Evolutionary conservation across 2,329 filamentous ascomycete species (phyloP).

Genomic region (Claviceps paspali): DNA sequence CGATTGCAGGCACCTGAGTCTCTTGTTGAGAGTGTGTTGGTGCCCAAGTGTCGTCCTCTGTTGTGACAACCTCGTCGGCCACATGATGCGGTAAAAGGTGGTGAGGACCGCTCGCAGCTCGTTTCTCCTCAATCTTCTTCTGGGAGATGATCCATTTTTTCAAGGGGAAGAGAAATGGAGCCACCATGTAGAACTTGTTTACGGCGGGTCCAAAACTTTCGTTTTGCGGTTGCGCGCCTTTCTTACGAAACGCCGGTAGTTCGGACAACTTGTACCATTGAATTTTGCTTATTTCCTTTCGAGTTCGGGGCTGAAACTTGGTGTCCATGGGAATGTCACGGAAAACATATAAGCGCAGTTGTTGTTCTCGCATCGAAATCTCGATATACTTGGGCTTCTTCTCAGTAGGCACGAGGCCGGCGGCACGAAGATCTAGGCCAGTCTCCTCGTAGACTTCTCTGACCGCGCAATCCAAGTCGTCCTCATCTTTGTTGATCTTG

Average conservation of each 20-base stretch:
- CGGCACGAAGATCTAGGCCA: slow-evolving; percentile 63
- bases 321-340: slow-evolving; percentile 77
- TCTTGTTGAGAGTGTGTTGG: slow-evolving; percentile 21
- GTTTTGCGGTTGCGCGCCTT: slow-evolving; percentile 40
- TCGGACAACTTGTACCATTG: slow-evolving; percentile 87
- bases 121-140: slow-evolving; percentile 51
- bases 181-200: slow-evolving; percentile 97
- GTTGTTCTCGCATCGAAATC: slow-evolving; percentile 80
- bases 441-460: slow-evolving; percentile 96
- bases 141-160: slow-evolving; percentile 86
- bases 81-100: slow-evolving; percentile 24
- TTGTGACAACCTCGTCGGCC: slow-evolving; percentile 40
- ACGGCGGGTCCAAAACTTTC: slow-evolving; percentile 44
- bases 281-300: slow-evolving; percentile 96
- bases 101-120: slow-evolving; percentile 24
- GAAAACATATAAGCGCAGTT: slow-evolving; percentile 86
- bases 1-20: slow-evolving; percentile 23
- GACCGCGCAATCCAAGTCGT: slow-evolving; percentile 83
- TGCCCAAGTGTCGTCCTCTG: slow-evolving; percentile 44
- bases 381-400: slow-evolving; percentile 70
- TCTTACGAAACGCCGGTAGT: slow-evolving; percentile 67
- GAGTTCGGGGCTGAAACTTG: slow-evolving; percentile 72
- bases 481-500: slow-evolving; percentile 96
- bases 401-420: slow-evolving; percentile 60
- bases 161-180: slow-evolving; percentile 71